A percentile compares a stretch with the other conserved stretches of the same genome.
These are phyloP conservation scores for Gossypium stocksii DNA, from an alignment of 345 rosid species.

Conservation along the genomic window DNA sequence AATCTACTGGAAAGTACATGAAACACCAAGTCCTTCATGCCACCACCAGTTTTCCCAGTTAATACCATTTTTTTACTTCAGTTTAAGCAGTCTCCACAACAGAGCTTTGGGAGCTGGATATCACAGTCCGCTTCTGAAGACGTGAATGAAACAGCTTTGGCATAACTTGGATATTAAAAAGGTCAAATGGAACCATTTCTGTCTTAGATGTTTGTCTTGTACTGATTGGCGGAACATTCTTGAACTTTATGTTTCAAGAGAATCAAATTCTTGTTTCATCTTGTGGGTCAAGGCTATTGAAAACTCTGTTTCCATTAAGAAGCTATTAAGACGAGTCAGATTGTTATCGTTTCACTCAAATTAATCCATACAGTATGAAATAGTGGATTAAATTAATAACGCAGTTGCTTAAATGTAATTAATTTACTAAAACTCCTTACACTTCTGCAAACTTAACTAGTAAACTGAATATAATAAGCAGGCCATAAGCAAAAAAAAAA, in stretches of 20 bases:
- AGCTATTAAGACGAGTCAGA: neutral
- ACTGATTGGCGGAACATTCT: constrained; percentile 4
- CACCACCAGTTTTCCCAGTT: neutral
- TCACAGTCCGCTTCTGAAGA: neutral
- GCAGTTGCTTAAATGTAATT: neutral
- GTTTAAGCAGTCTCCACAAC: neutral
- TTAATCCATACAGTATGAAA: neutral
- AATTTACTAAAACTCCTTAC: neutral
- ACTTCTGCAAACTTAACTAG: no score
- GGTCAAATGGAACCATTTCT: constrained; percentile 4
- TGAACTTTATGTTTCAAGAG: neutral
- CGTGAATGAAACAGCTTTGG: neutral
- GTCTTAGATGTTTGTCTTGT: constrained; percentile 6
- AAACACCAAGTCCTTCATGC: constrained; percentile 30
- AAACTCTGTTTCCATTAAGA: neutral
- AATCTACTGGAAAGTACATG: constrained; percentile 36
- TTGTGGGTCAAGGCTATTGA: neutral
- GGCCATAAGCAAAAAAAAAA: no score
- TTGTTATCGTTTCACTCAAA: neutral
- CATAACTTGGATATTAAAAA: neutral
- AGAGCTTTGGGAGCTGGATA: neutral
- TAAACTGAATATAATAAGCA: neutral
- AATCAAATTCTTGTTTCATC: constrained; percentile 5
- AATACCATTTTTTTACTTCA: neutral
- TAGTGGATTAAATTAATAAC: neutral